Evolutionary conservation across 2,329 filamentous ascomycete species (phyloP).

Genomic region (Phoma sp.): DNA sequence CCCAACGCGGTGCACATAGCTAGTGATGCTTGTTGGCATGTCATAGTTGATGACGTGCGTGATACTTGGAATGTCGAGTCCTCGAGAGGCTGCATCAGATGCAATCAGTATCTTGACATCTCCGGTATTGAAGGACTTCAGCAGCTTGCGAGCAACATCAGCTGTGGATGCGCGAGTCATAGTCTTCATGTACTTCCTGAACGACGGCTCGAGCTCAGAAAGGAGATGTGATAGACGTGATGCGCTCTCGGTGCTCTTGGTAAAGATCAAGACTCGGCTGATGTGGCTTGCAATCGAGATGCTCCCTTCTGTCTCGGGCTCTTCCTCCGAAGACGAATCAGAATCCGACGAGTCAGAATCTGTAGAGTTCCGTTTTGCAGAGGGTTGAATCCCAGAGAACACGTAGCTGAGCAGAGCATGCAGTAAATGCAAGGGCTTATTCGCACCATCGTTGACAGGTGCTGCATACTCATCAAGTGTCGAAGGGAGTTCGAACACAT

Average conservation of each 20-base stretch:
- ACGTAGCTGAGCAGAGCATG: slow-evolving; percentile 70
- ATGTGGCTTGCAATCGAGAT: slow-evolving; percentile 27
- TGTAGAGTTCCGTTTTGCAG: slow-evolving; percentile 27
- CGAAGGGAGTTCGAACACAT: slow-evolving; percentile 63
- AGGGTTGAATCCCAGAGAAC: slow-evolving; percentile 25
- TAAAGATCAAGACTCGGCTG: slow-evolving; percentile 75
- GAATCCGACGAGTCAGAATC: slow-evolving; percentile 18
- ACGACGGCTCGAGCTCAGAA: slow-evolving; percentile 66
- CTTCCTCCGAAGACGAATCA: slow-evolving; percentile 23
- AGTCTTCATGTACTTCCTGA: slow-evolving; percentile 67
- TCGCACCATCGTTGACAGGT: slow-evolving; percentile 58
- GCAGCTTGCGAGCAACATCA: slow-evolving; percentile 69
- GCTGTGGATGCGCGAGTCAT: slow-evolving; percentile 81
- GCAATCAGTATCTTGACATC: slow-evolving; percentile 79
- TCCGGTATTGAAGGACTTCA: slow-evolving; percentile 68
- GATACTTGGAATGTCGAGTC: slow-evolving; percentile 80
- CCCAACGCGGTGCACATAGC: slow-evolving; percentile 91
- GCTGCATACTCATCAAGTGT: slow-evolving; percentile 56
- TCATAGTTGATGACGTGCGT: slow-evolving; percentile 95
- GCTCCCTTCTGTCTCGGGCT: slow-evolving; percentile 11
- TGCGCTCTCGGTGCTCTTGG: slow-evolving; percentile 86
- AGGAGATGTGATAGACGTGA: slow-evolving; percentile 85
- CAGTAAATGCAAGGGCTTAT: slow-evolving; percentile 80
- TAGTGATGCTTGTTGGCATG: slow-evolving; percentile 78
- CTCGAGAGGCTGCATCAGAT: slow-evolving; percentile 90